Percentiles rank a stretch among this genome's conserved stretches.
phyloP scores from a whole-genome alignment of 2,329 filamentous ascomycete genomes.

The Fusarium sp. region DNA sequence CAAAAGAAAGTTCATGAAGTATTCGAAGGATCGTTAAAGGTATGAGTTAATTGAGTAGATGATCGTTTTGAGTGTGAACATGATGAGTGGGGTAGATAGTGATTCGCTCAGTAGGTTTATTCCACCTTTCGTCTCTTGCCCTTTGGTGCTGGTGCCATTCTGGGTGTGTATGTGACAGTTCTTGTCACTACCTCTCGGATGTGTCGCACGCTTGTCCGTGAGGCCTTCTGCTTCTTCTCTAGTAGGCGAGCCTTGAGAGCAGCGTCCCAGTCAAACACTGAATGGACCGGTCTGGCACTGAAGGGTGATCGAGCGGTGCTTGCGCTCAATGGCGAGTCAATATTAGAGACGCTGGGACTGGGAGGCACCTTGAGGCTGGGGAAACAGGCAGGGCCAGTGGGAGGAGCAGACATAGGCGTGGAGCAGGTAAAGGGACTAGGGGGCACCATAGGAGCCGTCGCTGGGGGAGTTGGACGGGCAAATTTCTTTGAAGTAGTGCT shows the following conservation, averaged over 20 bases:
- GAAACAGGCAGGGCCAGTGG: conserved; percentile 70
- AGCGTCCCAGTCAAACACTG: conserved; percentile 83
- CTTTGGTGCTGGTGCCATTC: conserved; percentile 89
- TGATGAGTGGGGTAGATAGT: not conserved
- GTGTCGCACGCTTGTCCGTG: conserved; percentile 72
- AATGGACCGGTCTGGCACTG: conserved; percentile 72
- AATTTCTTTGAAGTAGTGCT: conserved; percentile 47
- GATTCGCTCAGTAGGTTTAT: conserved; percentile 40
- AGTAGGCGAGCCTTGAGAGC: conserved; percentile 75
- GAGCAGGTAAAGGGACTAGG: conserved; percentile 64
- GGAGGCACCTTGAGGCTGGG: conserved; percentile 80
- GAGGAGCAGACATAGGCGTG: conserved; percentile 69
- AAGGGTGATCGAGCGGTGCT: conserved; percentile 76
- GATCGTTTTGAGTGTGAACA: conserved; percentile 14
- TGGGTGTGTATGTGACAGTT: conserved; percentile 89
- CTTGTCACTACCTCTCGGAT: conserved; percentile 94
- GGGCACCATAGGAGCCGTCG: conserved; percentile 56
- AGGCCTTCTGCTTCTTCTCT: conserved; percentile 68
- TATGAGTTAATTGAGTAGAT: conserved; percentile 13
- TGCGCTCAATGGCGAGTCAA: conserved; percentile 77
- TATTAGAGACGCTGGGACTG: conserved; percentile 75
- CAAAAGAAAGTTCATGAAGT: conserved; percentile 44
- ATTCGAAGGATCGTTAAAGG: conserved; percentile 39
- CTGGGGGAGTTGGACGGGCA: conserved; percentile 45
- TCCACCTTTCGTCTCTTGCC: conserved; percentile 87